Evolutionary conservation across 2,329 filamentous ascomycete genomes (phyloP).

Genomic region (Talaromyces pinophilus): DNA sequence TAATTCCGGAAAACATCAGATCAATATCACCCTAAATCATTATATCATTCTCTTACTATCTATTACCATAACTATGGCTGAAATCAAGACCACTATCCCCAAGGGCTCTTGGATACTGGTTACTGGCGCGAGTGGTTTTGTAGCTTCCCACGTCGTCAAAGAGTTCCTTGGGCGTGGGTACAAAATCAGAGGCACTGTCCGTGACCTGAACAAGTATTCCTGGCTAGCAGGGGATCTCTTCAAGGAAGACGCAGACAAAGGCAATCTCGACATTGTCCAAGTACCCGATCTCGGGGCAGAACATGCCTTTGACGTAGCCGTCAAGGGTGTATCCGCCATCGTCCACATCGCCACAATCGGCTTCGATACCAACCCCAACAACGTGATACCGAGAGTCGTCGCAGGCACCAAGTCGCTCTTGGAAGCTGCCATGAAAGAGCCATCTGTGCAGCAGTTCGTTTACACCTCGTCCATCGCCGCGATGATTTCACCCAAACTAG

Average conservation of each 20-base stretch:
- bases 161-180: slow-evolving; percentile 17
- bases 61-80: neutral
- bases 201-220: neutral
- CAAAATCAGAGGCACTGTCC: slow-evolving; percentile 15
- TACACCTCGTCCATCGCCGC: slow-evolving; percentile 18
- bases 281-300: slow-evolving; percentile 5
- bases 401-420: slow-evolving; percentile 5
- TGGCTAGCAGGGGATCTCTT: slow-evolving; percentile 16
- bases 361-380: slow-evolving; percentile 16
- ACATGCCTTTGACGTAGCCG: slow-evolving; percentile 16
- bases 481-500: neutral
- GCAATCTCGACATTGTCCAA: slow-evolving; percentile 3
- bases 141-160: slow-evolving; percentile 13
- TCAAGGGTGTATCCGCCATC: slow-evolving; percentile 15
- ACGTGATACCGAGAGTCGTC: slow-evolving; percentile 7
- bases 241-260: neutral
- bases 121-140: slow-evolving; percentile 15
- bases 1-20: neutral
- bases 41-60: neutral
- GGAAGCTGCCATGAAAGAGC: slow-evolving; percentile 3
- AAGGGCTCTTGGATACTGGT: slow-evolving; percentile 17
- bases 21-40: neutral
- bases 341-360: slow-evolving; percentile 16
- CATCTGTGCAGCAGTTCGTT: slow-evolving; percentile 14
- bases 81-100: slow-evolving; percentile 10